Percentiles rank a stretch among this genome's conserved stretches.
Conservation (phyloP, 129 eudicot genomes). For the Tanacetum coccineum region DNA sequence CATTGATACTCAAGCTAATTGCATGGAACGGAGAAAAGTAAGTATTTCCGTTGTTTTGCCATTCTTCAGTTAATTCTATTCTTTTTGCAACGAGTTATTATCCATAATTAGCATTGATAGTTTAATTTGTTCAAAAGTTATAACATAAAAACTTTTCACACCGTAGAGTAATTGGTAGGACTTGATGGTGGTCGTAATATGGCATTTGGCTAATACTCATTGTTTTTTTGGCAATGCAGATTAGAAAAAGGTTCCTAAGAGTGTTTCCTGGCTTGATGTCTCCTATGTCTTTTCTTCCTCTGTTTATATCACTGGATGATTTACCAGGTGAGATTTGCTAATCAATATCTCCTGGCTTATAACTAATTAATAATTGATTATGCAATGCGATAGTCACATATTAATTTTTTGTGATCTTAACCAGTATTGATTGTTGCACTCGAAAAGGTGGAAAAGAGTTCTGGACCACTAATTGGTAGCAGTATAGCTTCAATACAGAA, state of each 20-base stretch:
- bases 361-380: background rate
- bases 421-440: conserved; percentile 87
- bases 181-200: too few species aligned
- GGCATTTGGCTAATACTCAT: too few species aligned
- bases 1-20: conserved; percentile 79
- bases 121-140: too few species aligned
- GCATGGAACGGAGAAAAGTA: conserved; percentile 98
- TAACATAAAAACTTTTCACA: too few species aligned
- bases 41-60: conserved; percentile 26
- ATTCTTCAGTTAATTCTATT: background rate
- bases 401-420: conserved; percentile 20
- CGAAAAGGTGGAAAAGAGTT: conserved; percentile 83
- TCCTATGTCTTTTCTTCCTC: conserved; percentile 86
- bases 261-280: conserved; percentile 72
- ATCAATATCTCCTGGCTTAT: background rate
- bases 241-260: conserved; percentile 58
- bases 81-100: background rate
- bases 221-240: conserved; percentile 40
- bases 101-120: too few species aligned
- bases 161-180: too few species aligned
- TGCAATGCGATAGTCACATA: conserved; percentile 12
- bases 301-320: conserved; percentile 73
- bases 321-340: conserved; percentile 61
- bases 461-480: conserved; percentile 88
- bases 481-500: conserved; percentile 92